These are phyloP conservation scores for Acorus calamus DNA, from an alignment of 106 monocot genomes.

Conservation along the genomic window DNA sequence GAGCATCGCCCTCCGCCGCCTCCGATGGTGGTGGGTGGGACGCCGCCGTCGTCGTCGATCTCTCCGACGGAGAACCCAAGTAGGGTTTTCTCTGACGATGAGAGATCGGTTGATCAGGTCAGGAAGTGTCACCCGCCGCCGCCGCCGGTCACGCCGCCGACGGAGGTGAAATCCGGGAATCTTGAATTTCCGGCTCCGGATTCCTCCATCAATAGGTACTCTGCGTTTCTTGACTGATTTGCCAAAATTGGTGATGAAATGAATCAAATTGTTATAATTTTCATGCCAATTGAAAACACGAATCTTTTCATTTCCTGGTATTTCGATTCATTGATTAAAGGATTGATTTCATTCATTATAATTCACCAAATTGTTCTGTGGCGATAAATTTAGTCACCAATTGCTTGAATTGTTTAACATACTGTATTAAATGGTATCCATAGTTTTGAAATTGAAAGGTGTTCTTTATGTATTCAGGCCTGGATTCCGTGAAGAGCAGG, in stretches of 20 bases:
- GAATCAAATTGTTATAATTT: neutral
- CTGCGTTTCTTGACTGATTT: neutral
- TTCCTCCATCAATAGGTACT: slow-evolving; percentile 4
- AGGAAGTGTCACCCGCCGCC: no score
- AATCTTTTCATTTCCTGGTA: neutral
- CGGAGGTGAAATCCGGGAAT: slow-evolving; percentile 8
- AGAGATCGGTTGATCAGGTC: slow-evolving; percentile 33
- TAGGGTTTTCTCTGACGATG: slow-evolving; percentile 45
- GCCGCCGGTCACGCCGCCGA: neutral
- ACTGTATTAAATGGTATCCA: no score
- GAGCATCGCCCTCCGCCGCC: neutral
- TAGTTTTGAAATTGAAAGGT: no score
- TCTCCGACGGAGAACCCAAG: slow-evolving; percentile 41
- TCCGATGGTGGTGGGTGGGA: neutral
- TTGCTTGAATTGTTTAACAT: no score
- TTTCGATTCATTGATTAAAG: no score
- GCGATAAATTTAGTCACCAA: no score
- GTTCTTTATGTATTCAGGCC: slow-evolving; percentile 1
- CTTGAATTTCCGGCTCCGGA: slow-evolving; percentile 2
- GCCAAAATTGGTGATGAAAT: neutral
- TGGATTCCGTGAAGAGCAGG: slow-evolving; percentile 5
- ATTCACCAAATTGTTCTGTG: no score
- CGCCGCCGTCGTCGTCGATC: slow-evolving; percentile 7
- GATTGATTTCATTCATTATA: no score
- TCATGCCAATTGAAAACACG: neutral